phyloP scores from a whole-genome alignment of 768 basidiomycete species.

The Phaeotremella skinneri region DNA sequence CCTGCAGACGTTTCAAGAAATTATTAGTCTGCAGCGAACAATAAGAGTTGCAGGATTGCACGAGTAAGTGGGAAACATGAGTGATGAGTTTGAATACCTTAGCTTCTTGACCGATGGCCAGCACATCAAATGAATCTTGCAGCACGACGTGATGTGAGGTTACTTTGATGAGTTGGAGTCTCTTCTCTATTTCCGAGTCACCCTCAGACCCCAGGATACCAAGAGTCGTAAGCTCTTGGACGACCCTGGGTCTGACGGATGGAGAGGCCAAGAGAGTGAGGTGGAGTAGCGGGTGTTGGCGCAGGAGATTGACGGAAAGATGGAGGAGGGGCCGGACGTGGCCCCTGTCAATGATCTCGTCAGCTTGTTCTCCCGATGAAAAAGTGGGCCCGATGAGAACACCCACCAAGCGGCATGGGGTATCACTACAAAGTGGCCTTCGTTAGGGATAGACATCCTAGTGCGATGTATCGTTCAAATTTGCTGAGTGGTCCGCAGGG shows the following conservation, averaged over 20 bases:
- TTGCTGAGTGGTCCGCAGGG: too few relatives aligned
- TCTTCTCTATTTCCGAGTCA: not conserved
- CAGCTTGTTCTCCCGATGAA: not conserved
- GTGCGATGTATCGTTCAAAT: too few relatives aligned
- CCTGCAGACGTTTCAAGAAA: too few relatives aligned
- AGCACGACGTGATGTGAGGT: not conserved
- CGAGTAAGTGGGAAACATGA: constrained; percentile 8
- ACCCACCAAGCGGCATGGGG: constrained; percentile 25
- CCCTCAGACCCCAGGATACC: not conserved
- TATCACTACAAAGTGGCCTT: constrained; percentile 19
- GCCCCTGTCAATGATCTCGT: constrained; percentile 5
- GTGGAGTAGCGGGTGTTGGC: constrained; percentile 17
- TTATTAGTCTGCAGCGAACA: constrained; percentile 10
- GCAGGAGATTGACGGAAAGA: constrained; percentile 12
- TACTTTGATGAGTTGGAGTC: constrained; percentile 13
- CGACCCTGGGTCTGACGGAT: constrained; percentile 4
- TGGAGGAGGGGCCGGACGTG: constrained; percentile 19
- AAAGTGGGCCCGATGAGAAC: not conserved
- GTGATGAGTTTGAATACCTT: constrained; percentile 12
- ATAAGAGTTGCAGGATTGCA: not conserved
- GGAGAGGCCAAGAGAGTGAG: constrained; percentile 23
- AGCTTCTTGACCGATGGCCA: too few relatives aligned
- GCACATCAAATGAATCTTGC: constrained; percentile 2
- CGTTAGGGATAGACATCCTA: constrained; percentile 15
- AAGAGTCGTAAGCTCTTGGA: constrained; percentile 14